Evolutionary conservation across 306 rosid genomes (phyloP).

Genomic region (Dryas drummondii): DNA sequence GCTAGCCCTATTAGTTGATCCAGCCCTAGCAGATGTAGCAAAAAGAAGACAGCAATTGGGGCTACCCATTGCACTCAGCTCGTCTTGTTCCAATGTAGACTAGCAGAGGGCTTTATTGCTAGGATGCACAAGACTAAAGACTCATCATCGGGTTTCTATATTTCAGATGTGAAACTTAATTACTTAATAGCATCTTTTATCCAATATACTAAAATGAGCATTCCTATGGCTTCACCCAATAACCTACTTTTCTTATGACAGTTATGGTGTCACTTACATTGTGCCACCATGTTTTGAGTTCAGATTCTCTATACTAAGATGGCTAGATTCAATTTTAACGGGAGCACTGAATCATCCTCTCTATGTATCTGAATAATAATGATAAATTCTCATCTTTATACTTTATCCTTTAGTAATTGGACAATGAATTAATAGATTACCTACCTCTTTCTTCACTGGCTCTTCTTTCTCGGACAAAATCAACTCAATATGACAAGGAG

Average conservation of each 20-base stretch:
- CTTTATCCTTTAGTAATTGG: background rate
- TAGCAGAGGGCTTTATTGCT: background rate
- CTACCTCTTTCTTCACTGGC: slow-evolving; percentile 88
- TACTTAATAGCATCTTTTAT: too few species aligned
- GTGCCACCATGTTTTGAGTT: background rate
- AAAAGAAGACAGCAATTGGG: background rate
- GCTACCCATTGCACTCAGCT: background rate
- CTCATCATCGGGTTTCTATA: background rate
- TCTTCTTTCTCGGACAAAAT: slow-evolving; percentile 82
- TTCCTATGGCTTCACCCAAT: background rate
- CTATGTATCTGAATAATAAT: background rate
- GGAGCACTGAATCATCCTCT: background rate
- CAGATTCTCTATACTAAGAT: background rate
- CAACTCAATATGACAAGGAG: slow-evolving; percentile 92
- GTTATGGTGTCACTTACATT: background rate
- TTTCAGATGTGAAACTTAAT: background rate
- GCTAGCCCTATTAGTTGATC: background rate
- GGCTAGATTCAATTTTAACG: background rate
- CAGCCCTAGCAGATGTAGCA: background rate
- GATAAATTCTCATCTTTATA: background rate
- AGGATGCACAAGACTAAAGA: background rate
- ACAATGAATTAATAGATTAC: slow-evolving; percentile 28
- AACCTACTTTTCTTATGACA: background rate
- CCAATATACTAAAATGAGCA: too few species aligned
- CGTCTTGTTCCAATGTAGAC: background rate